A percentile compares a stretch with the other conserved stretches of the same genome.
phyloP scores from a whole-genome alignment of 1,284 basidiomycete species.

The Hymenochaete sp. region DNA sequence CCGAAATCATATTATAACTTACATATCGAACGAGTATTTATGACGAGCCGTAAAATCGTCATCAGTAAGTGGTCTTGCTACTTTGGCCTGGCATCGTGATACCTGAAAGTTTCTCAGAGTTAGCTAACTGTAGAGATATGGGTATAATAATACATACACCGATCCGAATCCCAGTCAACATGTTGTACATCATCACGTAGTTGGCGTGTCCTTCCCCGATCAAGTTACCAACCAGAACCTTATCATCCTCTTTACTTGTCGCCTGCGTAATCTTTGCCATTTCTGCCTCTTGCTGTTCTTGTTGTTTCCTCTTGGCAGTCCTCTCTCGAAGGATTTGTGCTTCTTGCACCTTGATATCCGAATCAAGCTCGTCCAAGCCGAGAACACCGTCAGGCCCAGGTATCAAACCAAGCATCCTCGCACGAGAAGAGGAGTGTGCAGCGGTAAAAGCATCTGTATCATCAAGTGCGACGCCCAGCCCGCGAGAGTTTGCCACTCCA shows the following conservation, averaged over 20 bases:
- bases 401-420: slow-evolving; percentile 8
- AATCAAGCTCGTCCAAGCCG: slow-evolving; percentile 30
- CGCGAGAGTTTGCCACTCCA: neutral
- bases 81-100: slow-evolving; percentile 93
- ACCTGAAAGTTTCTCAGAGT: no score
- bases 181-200: slow-evolving; percentile 99
- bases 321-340: slow-evolving; percentile 77
- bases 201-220: slow-evolving; percentile 97
- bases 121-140: no score
- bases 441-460: slow-evolving; percentile 15
- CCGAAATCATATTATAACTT: slow-evolving; percentile 28
- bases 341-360: slow-evolving; percentile 76
- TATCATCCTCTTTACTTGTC: slow-evolving; percentile 35
- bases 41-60: slow-evolving; percentile 87
- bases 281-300: slow-evolving; percentile 43
- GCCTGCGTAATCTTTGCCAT: slow-evolving; percentile 37
- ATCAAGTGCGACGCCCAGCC: slow-evolving; percentile 7
- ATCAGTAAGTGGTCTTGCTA: slow-evolving; percentile 73
- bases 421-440: slow-evolving; percentile 10
- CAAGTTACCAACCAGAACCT: slow-evolving; percentile 84
- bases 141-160: slow-evolving; percentile 54
- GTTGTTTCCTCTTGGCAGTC: slow-evolving; percentile 52
- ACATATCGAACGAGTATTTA: slow-evolving; percentile 98
- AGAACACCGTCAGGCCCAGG: slow-evolving; percentile 16
- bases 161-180: slow-evolving; percentile 96